phyloP scores from a whole-genome alignment of 1,284 basidiomycete species.

The Veloboletus limbatus region DNA sequence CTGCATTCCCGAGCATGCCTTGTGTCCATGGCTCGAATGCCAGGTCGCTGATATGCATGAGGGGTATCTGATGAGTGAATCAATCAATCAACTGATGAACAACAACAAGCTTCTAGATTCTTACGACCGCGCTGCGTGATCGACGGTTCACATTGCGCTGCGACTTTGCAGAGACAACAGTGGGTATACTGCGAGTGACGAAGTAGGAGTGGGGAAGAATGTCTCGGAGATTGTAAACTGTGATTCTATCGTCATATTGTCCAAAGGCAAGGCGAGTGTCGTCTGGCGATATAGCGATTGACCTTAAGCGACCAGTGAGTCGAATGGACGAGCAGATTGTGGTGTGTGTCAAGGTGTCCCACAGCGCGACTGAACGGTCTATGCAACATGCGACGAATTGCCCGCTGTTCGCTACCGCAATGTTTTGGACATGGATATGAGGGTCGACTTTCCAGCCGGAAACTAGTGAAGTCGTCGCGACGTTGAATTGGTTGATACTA shows the following conservation, averaged over 20 bases:
- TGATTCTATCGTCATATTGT: slow-evolving; percentile 5
- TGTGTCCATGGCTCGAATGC: slow-evolving; percentile 2
- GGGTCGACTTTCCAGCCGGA: slow-evolving; percentile 4
- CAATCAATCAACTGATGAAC: neutral
- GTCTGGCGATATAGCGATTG: slow-evolving; percentile 1
- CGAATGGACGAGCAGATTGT: neutral
- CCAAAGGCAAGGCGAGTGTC: slow-evolving; percentile 4
- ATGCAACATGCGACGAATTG: slow-evolving; percentile 6
- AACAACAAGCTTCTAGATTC: neutral
- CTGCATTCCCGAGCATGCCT: slow-evolving; percentile 7
- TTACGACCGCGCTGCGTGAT: neutral
- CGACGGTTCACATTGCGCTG: neutral
- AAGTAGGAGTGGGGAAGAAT: slow-evolving; percentile 9
- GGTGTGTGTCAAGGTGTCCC: slow-evolving; percentile 3
- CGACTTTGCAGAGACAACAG: neutral
- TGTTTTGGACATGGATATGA: slow-evolving; percentile 1
- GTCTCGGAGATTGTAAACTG: neutral
- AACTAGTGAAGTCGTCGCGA: neutral
- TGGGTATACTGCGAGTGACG: neutral
- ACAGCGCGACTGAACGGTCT: neutral
- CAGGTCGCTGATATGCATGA: neutral
- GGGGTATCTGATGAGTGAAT: neutral
- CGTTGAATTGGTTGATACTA: neutral
- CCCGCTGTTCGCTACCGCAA: slow-evolving; percentile 1
- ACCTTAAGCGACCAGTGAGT: slow-evolving; percentile 1